Evolutionary conservation across 192 early-diverging fungal species (phyloP), one percentile per base, ranked within the genome.

Genomic region (Coemansia biformis): DNA sequence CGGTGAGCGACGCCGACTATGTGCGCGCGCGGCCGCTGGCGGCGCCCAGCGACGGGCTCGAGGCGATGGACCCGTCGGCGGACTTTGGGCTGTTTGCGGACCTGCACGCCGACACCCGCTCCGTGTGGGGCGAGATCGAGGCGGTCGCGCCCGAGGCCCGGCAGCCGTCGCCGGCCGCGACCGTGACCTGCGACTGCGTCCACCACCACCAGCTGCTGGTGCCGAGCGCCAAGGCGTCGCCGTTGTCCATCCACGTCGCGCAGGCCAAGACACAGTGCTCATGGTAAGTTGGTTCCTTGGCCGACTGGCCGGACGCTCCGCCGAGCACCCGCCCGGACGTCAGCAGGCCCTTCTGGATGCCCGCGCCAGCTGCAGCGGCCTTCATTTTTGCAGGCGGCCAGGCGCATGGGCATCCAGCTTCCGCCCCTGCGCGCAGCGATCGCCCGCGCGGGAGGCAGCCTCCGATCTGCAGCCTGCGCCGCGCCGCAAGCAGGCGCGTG

Each of bases 1-100:
- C 70, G 3, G 70, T 74, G 41, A 74, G 63, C 70, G 54, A 66
- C 22, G 23, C 51, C 3, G 63, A 74, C 29, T 63, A 74, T 30
- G 47, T 48, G n/a, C 70, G 70, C 17, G 21, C 40, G 42, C 62
- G 63, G 30, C 53, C 46, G 12, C 53, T 45, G 9, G 40, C 57
- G 19, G 54, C 49, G 43, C 63, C 63, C 30, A 48, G 59, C 63
- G 47, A 57, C 47, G 63, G 51, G 16, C 48, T 66, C 31, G 54
- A 57, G 59, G 51, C 43, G 38, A 35, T 74, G 40, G 70, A 66
- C 34, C 42, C 57, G n/a, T 49, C 46, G 22, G 53, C 59, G 0
- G 70, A 74, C 55, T 39, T 74, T 42, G 70, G 63, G 28, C 57
- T 74, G 50, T 74, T 74, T 40, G 70, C 70, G 29, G 57, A 61